phyloP scores from a whole-genome alignment of 495 filamentous ascomycete species.

The Clohesyomyces aquaticus region DNA sequence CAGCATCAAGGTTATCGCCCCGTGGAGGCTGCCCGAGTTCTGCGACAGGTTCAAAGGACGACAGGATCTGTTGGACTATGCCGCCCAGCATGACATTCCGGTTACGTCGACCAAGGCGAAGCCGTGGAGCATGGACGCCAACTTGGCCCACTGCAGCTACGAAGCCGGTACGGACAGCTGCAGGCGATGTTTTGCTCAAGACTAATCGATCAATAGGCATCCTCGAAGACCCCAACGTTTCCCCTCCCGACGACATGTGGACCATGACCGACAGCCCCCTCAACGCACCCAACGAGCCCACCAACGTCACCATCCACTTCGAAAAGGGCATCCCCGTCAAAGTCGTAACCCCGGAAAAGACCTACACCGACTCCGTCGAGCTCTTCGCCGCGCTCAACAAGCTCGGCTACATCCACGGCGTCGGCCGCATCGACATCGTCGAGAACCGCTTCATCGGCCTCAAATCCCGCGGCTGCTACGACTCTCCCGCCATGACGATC shows the following conservation, averaged over 20 bases:
- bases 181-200: no score
- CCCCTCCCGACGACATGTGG: constrained; percentile 83
- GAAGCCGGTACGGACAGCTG: constrained; percentile 75
- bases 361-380: constrained; percentile 73
- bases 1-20: constrained; percentile 82
- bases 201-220: no score
- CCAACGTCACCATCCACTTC: constrained; percentile 78
- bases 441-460: constrained; percentile 86
- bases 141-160: constrained; percentile 88
- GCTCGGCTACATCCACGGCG: constrained; percentile 74
- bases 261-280: constrained; percentile 75
- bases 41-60: constrained; percentile 80
- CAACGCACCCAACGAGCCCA: constrained; percentile 74
- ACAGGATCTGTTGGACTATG: constrained; percentile 87
- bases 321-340: constrained; percentile 82
- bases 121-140: constrained; percentile 87
- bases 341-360: constrained; percentile 65
- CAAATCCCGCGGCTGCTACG: constrained; percentile 92
- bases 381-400: constrained; percentile 79
- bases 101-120: constrained; percentile 85
- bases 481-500: constrained; percentile 73
- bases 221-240: constrained; percentile 68
- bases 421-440: constrained; percentile 91
- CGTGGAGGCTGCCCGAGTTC: constrained; percentile 85
- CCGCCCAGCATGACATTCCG: constrained; percentile 74